Base-by-base conservation (phyloP, 1,284 basidiomycete genomes). In the Ganoderma resinaceum region DNA sequence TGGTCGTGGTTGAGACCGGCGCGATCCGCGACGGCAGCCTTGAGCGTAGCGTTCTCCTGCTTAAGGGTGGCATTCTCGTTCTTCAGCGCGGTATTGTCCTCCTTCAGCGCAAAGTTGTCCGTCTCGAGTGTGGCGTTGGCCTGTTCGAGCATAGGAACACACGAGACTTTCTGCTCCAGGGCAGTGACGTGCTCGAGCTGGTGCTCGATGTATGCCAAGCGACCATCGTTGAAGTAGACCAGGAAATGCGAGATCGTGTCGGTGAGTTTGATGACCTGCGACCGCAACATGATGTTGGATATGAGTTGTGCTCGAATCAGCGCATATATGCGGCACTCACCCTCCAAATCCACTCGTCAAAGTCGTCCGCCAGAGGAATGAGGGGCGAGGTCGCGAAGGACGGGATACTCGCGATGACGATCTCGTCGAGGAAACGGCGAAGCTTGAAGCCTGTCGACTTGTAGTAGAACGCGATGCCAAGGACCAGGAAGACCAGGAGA, bases 391-490 rank as follows among this genome's bases (percentile, higher is more conserved):
- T 11, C 20, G 31, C 55, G 20, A 23, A 33, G 8, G 55, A 35
- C 1, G 55, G 31, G 55, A 33, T 31, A 20, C 3, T 35, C 6
- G 18, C 9, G 55, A 37, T n/a, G 31, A 37, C 55, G 33, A 57
- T n/a, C 55, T 57, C 55, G 6, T 57, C 33, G 55, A 57, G 20
- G 55, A 33, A 35, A 18, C 55, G 55, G 11, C 55, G 55, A 9
- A 37, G 31, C 8, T 29, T 57, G 55, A 57, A 57, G 31, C 55
- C 55, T 2, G 55, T 57, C 33, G 55, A n/a, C 55, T 57, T 57
- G 55, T 37, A 57, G 20, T n/a, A 57, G 33, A 35, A 57, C 7
- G 33, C 33, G 55, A 35, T 9, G 33, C 29, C 55, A n/a, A 57
- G 55, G 18, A 57, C 18, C 20, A 37, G 29, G 6, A 37, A 18